Evolutionary conservation across 1,139 yeast genomes (phyloP).

Genomic region (Geotrichum macrosporum): DNA sequence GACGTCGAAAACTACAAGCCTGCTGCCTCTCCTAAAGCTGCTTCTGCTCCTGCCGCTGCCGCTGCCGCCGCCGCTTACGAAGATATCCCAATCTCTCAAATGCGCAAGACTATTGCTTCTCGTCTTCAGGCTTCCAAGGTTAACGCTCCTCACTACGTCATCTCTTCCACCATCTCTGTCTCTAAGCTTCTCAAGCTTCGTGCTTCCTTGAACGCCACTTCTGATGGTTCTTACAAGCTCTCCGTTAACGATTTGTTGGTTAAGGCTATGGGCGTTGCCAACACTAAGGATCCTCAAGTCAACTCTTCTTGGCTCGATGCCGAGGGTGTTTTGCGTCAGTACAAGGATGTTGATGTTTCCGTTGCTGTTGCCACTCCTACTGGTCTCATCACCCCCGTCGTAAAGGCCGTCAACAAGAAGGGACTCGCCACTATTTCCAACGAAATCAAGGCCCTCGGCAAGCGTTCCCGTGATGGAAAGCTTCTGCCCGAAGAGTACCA

Average conservation of each 20-base stretch:
- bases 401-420: slow-evolving; percentile 78
- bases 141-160: slow-evolving; percentile 86
- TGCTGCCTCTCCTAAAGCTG: slow-evolving; percentile 41
- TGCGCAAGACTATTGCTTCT: slow-evolving; percentile 92
- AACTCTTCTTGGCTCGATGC: slow-evolving; percentile 91
- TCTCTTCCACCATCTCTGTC: slow-evolving; percentile 80
- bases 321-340: slow-evolving; percentile 88
- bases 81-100: slow-evolving; percentile 81
- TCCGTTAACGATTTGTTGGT: slow-evolving; percentile 92
- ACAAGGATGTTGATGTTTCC: slow-evolving; percentile 87
- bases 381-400: slow-evolving; percentile 94
- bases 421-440: slow-evolving; percentile 78
- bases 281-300: slow-evolving; percentile 85
- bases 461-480: slow-evolving; percentile 93
- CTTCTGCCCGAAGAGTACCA: slow-evolving; percentile 93
- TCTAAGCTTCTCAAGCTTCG: slow-evolving; percentile 88
- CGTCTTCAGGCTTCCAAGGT: slow-evolving; percentile 84
- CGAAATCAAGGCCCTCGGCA: slow-evolving; percentile 87
- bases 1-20: slow-evolving; percentile 71
- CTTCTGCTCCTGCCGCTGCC: slow-evolving; percentile 45
- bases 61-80: slow-evolving; percentile 54
- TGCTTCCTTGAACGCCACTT: slow-evolving; percentile 77
- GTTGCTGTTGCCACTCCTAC: slow-evolving; percentile 99
- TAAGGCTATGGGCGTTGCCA: slow-evolving; percentile 91
- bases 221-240: slow-evolving; percentile 83